Base-by-base conservation (phyloP, 1,139 yeast species). In the Wickerhamomyces sp. region DNA sequence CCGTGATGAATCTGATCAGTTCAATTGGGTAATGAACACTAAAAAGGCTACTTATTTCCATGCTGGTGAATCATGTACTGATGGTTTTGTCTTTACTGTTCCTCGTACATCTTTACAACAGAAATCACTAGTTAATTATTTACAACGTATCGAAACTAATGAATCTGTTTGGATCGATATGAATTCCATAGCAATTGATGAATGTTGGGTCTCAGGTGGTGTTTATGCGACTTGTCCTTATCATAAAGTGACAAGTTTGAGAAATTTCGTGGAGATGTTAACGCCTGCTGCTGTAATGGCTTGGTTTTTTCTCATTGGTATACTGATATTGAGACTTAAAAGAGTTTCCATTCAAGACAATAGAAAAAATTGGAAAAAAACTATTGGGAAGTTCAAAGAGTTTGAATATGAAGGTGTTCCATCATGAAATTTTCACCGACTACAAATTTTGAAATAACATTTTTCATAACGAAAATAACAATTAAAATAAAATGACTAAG, bases 171-270 rank as follows among this genome's bases (percentile, higher is more conserved):
- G 97, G 97, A 73, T 88, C 4, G 91, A 88, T 56, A 49, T 88
- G 44, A 91, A 91, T 55, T 87, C 91, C 21, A 68, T 91, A 14
- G 73, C 87, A 0, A 77, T 78, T 6, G 59, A 71, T 14, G 72
- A 77, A 36, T 89, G 98, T 55, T 89, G 93, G 88, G 89, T 88
- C 3, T 61, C 77, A 1, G 96, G 95, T 3, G 95, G 96, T 0
- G 78, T 89, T 0, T 70, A 74, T 41, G 81, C 93, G 0, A 58
- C 62, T 23, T 89, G 98, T 55, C 95, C 96, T 0, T 89, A 88
- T 53, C 75, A 74, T 39, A 64, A 61, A 35, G 69, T 71, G 1
- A 67, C 77, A 16, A 66, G 79, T 11, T 65, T 65, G 26, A 66
- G 76, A 33, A 75, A 74, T 37, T 79, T 85, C 42, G 75, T 76